A percentile compares a stretch with the other conserved stretches of the same genome.
Conservation (phyloP, 208 protist genomes). For the Phytomonas sp. region DNA sequence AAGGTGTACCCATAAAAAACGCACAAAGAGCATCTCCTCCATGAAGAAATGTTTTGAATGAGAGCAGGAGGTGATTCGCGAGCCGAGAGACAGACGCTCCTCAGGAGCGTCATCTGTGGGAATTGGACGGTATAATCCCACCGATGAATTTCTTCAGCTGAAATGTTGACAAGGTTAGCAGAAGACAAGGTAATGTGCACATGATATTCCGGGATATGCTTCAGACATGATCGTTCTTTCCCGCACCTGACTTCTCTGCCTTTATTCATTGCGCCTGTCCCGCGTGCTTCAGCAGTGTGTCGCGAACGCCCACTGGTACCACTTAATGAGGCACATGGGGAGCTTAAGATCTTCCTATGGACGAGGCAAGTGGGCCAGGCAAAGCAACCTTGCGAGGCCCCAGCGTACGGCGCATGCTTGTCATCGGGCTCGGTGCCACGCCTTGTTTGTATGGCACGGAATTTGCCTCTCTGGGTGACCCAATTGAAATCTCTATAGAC, state of each 20-base stretch:
- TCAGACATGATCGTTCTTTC: neutral
- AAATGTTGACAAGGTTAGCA: neutral
- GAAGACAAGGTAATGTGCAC: neutral
- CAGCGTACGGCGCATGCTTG: neutral
- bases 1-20: slow-evolving; percentile 13
- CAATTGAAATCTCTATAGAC: neutral
- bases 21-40: slow-evolving; percentile 14
- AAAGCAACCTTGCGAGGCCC: neutral
- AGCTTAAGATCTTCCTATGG: neutral
- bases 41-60: slow-evolving; percentile 59
- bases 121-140: neutral
- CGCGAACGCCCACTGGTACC: neutral
- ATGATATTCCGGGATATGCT: neutral
- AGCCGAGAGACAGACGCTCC: slow-evolving; percentile 25
- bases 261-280: neutral
- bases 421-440: neutral
- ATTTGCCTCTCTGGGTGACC: neutral
- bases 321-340: neutral
- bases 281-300: neutral
- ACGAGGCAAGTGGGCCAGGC: neutral
- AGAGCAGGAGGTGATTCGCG: slow-evolving; percentile 21
- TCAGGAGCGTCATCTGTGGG: neutral
- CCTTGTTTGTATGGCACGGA: neutral
- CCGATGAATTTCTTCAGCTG: no score
- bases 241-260: neutral